Evolutionary conservation across 139 green algal genomes (phyloP), one percentile per base, ranked within the genome.

Genomic region (Zygnema cylindricum): DNA sequence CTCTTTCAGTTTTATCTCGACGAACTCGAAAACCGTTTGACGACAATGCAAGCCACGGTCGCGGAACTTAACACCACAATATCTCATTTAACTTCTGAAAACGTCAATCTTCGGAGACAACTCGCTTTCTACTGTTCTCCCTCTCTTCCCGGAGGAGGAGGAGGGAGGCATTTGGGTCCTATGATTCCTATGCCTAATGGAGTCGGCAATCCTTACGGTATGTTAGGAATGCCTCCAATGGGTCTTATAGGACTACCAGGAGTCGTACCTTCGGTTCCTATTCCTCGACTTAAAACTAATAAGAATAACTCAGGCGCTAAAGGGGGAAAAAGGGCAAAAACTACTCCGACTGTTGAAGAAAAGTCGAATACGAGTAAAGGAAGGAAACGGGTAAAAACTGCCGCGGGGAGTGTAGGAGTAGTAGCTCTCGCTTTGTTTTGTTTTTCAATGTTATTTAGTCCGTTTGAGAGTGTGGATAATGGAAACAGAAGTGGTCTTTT

Each of bases 1-100:
- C 57, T 30, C 57, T 79, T 55, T 2, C 81, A 87, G 83, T 85
- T 69, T 0, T 91, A 96, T 81, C 55, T 95, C 69, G 75, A 93
- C 0, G 94, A 95, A 55, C 81, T 95, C 78, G 91, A 96, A 69
- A 82, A 43, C 41, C 88, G 85, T 1, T 92, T 92, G 40, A 23
- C 75, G 1, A 49, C 82, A 69, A 90, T 96, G 77, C 43, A 91
- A 35, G 63, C 79, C 25, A 85, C 91, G 3, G 93, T 95, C 39
- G 76, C 73, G 11, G 86, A 94, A 42, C 91, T 96, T 1, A 57
- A 89, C 41, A 49, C 69, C 16, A 92, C 90, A 69, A 84, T 96
- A 77, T 79, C 87, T 42, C 79, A 86, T 16, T 79, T 96, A n/a
- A 93, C 91, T 25, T 92, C 93, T 30, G 94, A 96, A 81, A 96